phyloP scores from a whole-genome alignment of 371 early-diverging fungal species.

The Mucor mucedo region DNA sequence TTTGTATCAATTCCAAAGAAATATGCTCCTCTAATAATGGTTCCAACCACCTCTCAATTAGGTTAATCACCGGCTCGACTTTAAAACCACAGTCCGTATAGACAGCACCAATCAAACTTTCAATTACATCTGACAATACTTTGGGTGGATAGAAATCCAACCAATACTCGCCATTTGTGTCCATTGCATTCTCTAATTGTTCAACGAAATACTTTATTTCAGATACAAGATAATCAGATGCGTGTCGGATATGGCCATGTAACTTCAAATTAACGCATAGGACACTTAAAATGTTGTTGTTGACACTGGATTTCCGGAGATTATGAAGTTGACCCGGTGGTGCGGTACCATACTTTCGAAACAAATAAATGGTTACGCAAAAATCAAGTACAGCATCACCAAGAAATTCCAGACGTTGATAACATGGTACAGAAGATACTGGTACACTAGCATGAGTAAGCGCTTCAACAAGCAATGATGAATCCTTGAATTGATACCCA shows the following conservation, averaged over 20 bases:
- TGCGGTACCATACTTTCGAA: slow-evolving; percentile 53
- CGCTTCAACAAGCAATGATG: slow-evolving; percentile 73
- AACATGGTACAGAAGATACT: slow-evolving; percentile 62
- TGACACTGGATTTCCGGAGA: slow-evolving; percentile 80
- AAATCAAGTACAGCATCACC: slow-evolving; percentile 89
- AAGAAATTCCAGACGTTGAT: slow-evolving; percentile 91
- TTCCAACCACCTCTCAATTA: slow-evolving; percentile 56
- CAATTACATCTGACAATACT: slow-evolving; percentile 85
- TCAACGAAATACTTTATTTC: slow-evolving; percentile 49
- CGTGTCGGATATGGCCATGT: slow-evolving; percentile 67
- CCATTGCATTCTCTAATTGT: slow-evolving; percentile 20
- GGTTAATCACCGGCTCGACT: slow-evolving; percentile 44
- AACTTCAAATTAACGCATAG: slow-evolving; percentile 67
- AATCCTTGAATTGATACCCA: slow-evolving; percentile 79
- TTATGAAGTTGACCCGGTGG: slow-evolving; percentile 70
- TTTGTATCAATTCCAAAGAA: slow-evolving; percentile 9
- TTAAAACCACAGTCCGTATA: slow-evolving; percentile 82
- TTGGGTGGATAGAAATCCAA: slow-evolving; percentile 77
- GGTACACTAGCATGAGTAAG: slow-evolving; percentile 81
- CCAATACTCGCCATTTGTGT: slow-evolving; percentile 60
- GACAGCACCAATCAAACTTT: slow-evolving; percentile 88
- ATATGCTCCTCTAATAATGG: slow-evolving; percentile 28
- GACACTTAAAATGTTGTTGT: slow-evolving; percentile 80
- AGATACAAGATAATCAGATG: slow-evolving; percentile 49
- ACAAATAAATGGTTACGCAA: slow-evolving; percentile 75